These are phyloP conservation scores for Verticillium tricorpus DNA, from an alignment of 2,329 filamentous ascomycete species.

Conservation along the genomic window DNA sequence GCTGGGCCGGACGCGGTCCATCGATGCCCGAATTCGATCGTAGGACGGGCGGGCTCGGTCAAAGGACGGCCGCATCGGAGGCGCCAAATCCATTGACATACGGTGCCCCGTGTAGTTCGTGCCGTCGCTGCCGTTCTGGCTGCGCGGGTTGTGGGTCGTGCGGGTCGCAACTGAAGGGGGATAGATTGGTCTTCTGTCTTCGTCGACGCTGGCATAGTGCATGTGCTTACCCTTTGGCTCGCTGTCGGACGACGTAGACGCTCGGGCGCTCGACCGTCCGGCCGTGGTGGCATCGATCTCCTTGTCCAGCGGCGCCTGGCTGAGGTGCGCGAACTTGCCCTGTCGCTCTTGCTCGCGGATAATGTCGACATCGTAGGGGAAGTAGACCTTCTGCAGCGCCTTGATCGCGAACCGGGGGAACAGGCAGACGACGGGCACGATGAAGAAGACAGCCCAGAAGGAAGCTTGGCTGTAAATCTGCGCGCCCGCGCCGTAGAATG, in stretches of 20 bases:
- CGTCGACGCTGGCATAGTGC: conserved; percentile 64
- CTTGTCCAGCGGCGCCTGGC: conserved; percentile 30
- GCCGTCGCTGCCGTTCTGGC: conserved; percentile 89
- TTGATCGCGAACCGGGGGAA: conserved; percentile 87
- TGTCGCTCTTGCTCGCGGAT: conserved; percentile 84
- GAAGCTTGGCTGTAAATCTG: conserved; percentile 77
- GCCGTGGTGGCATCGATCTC: conserved; percentile 16
- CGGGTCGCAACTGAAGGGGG: conserved; percentile 82
- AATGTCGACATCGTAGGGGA: conserved; percentile 90
- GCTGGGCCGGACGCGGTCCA: conserved; percentile 78
- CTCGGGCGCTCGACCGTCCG: conserved; percentile 17
- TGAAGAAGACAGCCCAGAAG: conserved; percentile 81
- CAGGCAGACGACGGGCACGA: conserved; percentile 77
- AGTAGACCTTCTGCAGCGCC: conserved; percentile 86
- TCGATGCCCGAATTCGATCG: conserved; percentile 79
- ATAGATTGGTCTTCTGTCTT: conserved; percentile 90
- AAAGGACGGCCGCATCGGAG: conserved; percentile 46
- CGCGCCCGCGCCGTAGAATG: conserved; percentile 70
- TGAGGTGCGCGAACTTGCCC: conserved; percentile 76
- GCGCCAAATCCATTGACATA: conserved; percentile 48
- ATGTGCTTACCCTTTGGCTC: conserved; percentile 52
- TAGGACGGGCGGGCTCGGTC: conserved; percentile 78
- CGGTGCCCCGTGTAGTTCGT: conserved; percentile 78
- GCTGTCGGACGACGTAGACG: conserved; percentile 55
- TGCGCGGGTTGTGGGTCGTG: conserved; percentile 73